Percentiles rank a stretch among this genome's conserved stretches.
Conservation (phyloP, 1,284 basidiomycete genomes). For the Blastosporella zonata region DNA sequence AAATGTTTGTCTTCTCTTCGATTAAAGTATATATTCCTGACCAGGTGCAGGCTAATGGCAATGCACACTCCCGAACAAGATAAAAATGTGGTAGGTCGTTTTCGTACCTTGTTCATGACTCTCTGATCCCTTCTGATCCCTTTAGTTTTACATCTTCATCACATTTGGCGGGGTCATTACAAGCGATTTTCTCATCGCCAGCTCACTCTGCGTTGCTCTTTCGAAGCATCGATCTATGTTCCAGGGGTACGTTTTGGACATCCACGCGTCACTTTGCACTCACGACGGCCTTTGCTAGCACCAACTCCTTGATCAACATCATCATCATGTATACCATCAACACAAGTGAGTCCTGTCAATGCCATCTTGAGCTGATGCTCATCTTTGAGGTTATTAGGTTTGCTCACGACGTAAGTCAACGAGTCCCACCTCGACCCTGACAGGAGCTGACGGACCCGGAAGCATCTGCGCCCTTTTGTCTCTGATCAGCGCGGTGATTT, state of each 20-base stretch:
- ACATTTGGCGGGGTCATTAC: not conserved
- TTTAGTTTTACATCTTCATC: not conserved
- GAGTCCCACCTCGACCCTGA: not conserved
- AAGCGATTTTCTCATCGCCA: not conserved
- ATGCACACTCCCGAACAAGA: not conserved
- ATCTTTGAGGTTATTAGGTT: not conserved
- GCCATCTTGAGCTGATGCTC: not conserved
- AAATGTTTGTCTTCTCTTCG: not conserved
- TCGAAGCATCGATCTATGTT: not conserved
- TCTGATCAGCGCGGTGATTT: not conserved
- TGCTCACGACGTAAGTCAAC: not conserved
- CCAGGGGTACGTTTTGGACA: not conserved
- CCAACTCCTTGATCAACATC: not conserved
- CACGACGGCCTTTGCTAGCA: not conserved
- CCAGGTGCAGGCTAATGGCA: not conserved
- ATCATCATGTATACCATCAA: not conserved
- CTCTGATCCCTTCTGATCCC: not conserved
- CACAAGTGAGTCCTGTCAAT: not conserved
- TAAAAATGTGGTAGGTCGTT: not conserved
- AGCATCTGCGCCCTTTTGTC: not conserved
- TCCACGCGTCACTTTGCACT: not conserved
- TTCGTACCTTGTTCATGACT: not conserved
- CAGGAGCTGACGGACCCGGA: not conserved
- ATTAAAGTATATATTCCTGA: not conserved
- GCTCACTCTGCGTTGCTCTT: not conserved